phyloP scores from a whole-genome alignment of 305 asterid genomes.

The Solanum chacoense region DNA sequence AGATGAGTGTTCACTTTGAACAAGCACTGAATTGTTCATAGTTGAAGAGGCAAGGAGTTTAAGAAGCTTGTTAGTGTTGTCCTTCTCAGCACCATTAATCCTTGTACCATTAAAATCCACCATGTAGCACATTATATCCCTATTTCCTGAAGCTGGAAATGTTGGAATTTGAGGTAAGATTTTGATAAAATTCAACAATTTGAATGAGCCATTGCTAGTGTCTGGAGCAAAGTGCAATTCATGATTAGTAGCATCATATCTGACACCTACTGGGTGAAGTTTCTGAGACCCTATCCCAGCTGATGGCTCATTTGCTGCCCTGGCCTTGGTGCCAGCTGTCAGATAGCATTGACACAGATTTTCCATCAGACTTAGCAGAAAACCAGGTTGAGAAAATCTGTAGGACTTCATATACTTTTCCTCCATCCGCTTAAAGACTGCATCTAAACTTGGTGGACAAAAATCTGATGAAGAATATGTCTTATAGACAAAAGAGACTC shows the following conservation, averaged over 20 bases:
- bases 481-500: constrained; percentile 17
- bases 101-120: constrained; percentile 1
- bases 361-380: constrained; percentile 20
- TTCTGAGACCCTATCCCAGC: constrained; percentile 1
- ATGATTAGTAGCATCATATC: constrained; percentile 4
- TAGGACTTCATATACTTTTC: constrained; percentile 5
- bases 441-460: constrained; percentile 16
- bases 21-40: neutral
- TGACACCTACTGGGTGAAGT: constrained; percentile 3
- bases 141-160: neutral
- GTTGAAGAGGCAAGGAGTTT: neutral
- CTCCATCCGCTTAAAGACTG: constrained; percentile 24
- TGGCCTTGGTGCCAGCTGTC: constrained; percentile 7
- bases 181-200: constrained; percentile 5
- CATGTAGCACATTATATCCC: constrained; percentile 15
- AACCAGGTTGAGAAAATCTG: constrained; percentile 8
- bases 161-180: constrained; percentile 17
- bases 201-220: constrained; percentile 5
- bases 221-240: constrained; percentile 14
- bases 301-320: neutral
- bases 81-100: neutral
- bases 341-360: constrained; percentile 27
- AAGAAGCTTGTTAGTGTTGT: neutral
- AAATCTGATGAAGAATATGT: neutral
- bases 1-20: neutral